Conservation (phyloP, 2,329 filamentous ascomycete genomes). For the Calonectria crousiana region DNA sequence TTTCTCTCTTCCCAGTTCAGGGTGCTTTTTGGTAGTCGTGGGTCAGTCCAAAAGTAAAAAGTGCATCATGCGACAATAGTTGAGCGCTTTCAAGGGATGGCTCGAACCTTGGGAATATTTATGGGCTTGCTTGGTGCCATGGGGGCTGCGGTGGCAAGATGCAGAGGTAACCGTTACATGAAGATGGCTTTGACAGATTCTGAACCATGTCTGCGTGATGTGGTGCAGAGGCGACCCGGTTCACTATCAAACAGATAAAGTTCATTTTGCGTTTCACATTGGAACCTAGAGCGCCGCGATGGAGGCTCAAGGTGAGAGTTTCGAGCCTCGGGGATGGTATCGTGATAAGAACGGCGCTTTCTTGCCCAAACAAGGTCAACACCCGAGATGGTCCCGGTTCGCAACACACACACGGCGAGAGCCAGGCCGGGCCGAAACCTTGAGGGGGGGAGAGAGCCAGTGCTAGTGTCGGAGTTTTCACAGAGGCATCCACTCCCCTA, state of each 20-base stretch:
- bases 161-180: neutral
- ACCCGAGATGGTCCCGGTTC: neutral
- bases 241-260: neutral
- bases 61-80: neutral
- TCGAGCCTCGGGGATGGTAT: neutral
- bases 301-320: neutral
- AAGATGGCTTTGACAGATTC: neutral
- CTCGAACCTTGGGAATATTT: neutral
- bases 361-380: neutral
- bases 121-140: neutral
- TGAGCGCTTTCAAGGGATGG: neutral
- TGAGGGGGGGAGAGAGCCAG: neutral
- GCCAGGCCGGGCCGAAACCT: neutral
- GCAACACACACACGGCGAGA: neutral
- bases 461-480: neutral
- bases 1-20: neutral
- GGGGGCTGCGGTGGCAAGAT: neutral
- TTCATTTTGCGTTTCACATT: neutral
- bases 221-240: neutral
- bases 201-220: neutral
- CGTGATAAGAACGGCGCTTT: neutral
- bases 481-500: neutral
- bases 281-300: neutral
- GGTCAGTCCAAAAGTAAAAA: neutral
- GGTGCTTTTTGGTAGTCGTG: neutral